Evolutionary conservation across 2,329 filamentous ascomycete species (phyloP), one percentile per base, ranked within the genome.

Genomic region (Orbilia quercus): DNA sequence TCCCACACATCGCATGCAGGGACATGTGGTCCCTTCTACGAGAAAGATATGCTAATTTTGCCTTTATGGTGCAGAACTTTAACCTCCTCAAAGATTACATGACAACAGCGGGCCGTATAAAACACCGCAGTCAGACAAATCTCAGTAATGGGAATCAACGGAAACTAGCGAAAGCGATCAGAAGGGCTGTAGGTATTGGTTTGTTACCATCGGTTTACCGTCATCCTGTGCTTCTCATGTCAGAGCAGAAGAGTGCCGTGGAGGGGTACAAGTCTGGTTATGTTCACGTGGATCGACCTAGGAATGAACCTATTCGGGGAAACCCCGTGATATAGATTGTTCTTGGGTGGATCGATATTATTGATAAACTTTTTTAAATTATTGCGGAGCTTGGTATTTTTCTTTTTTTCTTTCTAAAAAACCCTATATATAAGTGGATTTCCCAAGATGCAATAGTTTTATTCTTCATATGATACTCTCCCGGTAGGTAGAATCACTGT

Each of bases 81-180:
- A 88, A 91, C 38, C 87, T 99, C 74, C 90, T 98, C 82, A 90
- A 90, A 31, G 92, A 97, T 80, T 97, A 90, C 80, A 90, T 95
- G 79, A 92, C 91, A 0, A 82, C 89, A 9, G 91, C 91, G 82
- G 95, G 94, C 55, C 88, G 92, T 71, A 97, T 99, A 80, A 90
- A 88, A 82, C 88, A 90, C 80, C 84, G 86, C n/a, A 85, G 81
- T 4, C 84, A 89, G 22, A 98, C 93, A 0, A 92, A 91, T 12
- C 84, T 99, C 74, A 86, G 91, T 66, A 90, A 91, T 1, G 90
- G 91, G 76, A 98, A 98, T 84, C 95, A 99, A 84, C 86, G 95
- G 77, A 92, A 90, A 82, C 88, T 99, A 79, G 91, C 94, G 75
- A 97, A 96, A 84, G 94, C 96, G 59, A 90, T 99, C 78, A 85